A percentile compares a stretch with the other conserved stretches of the same genome.
Evolutionary conservation across 148 eudicot genomes (phyloP).

Genomic region (Camellia granthamiana): DNA sequence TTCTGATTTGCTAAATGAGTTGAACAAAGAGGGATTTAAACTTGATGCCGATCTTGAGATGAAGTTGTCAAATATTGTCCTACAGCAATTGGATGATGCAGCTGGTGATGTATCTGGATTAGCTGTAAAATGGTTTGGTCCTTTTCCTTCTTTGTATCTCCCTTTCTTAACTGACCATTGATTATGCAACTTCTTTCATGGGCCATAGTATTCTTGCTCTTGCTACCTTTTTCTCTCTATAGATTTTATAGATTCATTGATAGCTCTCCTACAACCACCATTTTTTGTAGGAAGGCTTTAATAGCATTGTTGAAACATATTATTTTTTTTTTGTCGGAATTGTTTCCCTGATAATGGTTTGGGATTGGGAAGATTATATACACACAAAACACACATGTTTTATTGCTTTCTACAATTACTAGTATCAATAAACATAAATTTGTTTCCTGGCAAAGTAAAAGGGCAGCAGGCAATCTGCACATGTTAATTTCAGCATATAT

Average conservation of each 20-base stretch:
- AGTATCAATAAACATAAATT: no score
- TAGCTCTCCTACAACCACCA: neutral
- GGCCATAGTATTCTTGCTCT: neutral
- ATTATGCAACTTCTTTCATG: neutral
- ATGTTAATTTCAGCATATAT: neutral
- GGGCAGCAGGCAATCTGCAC: neutral
- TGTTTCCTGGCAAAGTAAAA: neutral
- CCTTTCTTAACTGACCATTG: neutral
- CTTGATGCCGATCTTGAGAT: constrained; percentile 73
- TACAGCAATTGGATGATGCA: constrained; percentile 94
- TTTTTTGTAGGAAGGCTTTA: neutral
- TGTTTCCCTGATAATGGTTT: neutral
- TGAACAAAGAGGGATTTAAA: constrained; percentile 81
- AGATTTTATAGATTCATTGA: neutral
- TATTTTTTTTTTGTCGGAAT: neutral
- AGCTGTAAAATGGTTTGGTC: constrained; percentile 87
- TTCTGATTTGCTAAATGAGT: constrained; percentile 92
- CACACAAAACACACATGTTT: neutral
- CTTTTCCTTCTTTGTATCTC: constrained; percentile 3
- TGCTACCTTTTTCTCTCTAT: neutral
- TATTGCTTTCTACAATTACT: neutral
- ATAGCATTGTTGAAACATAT: neutral
- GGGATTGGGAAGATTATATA: neutral
- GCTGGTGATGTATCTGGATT: constrained; percentile 98
- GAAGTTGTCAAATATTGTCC: constrained; percentile 69